Conservation (phyloP, 495 filamentous ascomycete genomes). For the Daldinia vernicosa region DNA sequence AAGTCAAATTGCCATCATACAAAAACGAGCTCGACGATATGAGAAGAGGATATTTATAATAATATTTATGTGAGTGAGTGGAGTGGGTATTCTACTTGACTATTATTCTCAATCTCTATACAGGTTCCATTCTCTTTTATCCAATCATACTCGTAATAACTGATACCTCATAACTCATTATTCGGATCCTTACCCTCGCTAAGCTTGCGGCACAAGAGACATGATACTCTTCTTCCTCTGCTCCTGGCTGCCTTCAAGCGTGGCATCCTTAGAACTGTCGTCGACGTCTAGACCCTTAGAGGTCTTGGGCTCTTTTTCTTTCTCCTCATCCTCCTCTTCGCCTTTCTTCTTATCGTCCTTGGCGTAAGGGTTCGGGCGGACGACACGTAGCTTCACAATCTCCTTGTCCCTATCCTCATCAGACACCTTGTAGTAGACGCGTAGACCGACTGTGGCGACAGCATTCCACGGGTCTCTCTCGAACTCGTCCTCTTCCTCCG, state of each 20-base stretch:
- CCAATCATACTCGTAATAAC: background rate
- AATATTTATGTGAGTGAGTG: background rate
- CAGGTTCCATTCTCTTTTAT: background rate
- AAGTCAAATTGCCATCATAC: background rate
- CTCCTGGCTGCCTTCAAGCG: constrained; percentile 44
- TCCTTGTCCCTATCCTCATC: constrained; percentile 63
- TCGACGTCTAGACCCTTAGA: constrained; percentile 58
- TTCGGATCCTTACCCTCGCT: background rate
- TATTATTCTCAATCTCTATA: background rate
- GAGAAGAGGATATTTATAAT: background rate
- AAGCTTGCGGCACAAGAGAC: constrained; percentile 15
- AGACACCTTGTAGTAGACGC: constrained; percentile 72
- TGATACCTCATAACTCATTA: background rate
- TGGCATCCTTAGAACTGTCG: constrained; percentile 59
- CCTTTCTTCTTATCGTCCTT: constrained; percentile 44
- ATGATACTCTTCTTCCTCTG: constrained; percentile 47
- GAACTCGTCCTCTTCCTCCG: constrained; percentile 51
- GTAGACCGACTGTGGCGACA: constrained; percentile 78
- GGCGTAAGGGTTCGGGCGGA: constrained; percentile 50
- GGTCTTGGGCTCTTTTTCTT: constrained; percentile 41
- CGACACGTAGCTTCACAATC: constrained; percentile 51
- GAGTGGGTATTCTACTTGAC: background rate
- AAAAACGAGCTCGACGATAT: background rate
- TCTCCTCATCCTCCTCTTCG: constrained; percentile 35
- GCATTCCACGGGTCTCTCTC: constrained; percentile 83